These are phyloP conservation scores for Eleusine coracana DNA, from an alignment of 176 grass and related monocot genomes.

Conservation along the genomic window DNA sequence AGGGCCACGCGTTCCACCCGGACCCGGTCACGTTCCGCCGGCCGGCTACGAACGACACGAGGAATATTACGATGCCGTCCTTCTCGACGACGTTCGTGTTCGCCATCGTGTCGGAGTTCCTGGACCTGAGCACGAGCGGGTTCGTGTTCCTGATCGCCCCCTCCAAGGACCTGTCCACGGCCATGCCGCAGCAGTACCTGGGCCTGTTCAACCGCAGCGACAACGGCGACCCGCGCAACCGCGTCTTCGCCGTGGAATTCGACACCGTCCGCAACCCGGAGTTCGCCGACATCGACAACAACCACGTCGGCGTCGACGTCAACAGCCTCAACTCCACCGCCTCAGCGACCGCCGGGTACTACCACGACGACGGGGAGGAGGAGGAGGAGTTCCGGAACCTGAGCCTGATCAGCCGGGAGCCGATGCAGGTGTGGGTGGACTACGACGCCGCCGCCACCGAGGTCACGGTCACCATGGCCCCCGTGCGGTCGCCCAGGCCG, in stretches of 20 bases:
- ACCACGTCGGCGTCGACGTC: conserved; percentile 56
- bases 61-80: background rate
- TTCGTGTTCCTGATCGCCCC: conserved; percentile 46
- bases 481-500: conserved; percentile 7
- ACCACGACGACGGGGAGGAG: conserved; percentile 17
- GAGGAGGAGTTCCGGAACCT: conserved; percentile 35
- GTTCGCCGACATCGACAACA: conserved; percentile 53
- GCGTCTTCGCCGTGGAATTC: conserved; percentile 44
- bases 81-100: conserved; percentile 62
- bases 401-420: conserved; percentile 42
- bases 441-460: conserved; percentile 21
- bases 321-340: conserved; percentile 55
- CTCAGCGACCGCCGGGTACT: conserved; percentile 41
- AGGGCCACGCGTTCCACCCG: conserved; percentile 50
- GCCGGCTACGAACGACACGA: no score
- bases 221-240: conserved; percentile 48
- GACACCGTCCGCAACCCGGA: conserved; percentile 58
- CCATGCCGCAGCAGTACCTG: conserved; percentile 52
- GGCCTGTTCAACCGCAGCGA: conserved; percentile 46
- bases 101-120: conserved; percentile 51
- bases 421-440: conserved; percentile 57
- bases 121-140: conserved; percentile 54
- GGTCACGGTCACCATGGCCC: conserved; percentile 46
- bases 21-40: conserved; percentile 24
- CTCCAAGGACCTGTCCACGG: conserved; percentile 26